Evolutionary conservation across 441 rosid genomes (phyloP), one percentile per base, ranked within the genome.

Genomic region (Theobroma grandiflorum): DNA sequence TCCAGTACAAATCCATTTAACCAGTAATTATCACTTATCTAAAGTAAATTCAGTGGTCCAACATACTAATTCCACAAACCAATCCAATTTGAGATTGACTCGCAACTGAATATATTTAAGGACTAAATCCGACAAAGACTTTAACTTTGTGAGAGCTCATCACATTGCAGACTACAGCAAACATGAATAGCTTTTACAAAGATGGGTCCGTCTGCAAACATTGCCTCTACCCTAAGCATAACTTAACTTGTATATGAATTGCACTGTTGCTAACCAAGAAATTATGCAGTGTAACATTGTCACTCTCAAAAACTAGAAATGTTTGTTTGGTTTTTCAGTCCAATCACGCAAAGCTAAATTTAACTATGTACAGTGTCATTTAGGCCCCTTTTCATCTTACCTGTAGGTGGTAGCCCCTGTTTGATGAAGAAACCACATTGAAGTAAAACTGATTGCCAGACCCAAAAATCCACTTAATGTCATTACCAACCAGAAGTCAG

Each of bases 361-460:
- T 42, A 66, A 37, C 40, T 53, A 20, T 3, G 7, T 53, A 22
- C n/a, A 77, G 73, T 52, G 50, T 45, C 42, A n/a, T 15, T 50
- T 38, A 65, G 15, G 53, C 37, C 33, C 2, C 1, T 65, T 77
- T 67, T 67, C 75, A 70, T 84, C 76, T 76, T 86, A 94, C 99
- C 99, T 97, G 86, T 95, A 95, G 1, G 99, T 97, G 67, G 99
- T 97, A n/a, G 99, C 99, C 74, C 99, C 98, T 15, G 99, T 95
- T 86, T 97, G 98, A 85, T 95, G 99, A 82, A 97, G 99, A 91
- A 97, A 97, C 99, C 99, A 97, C 98, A 97, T 94, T 12, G 99
- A 97, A 80, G 98, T 90, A 88, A 97, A 95, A 90, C 99, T 97
- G 85, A 97, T 97, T 40, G 98, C 99, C 75, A 97, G 89, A 70